Percentiles rank a stretch among this genome's conserved stretches.
phyloP scores from a whole-genome alignment of 1,284 basidiomycete genomes.

The Trichosporon sp. region DNA sequence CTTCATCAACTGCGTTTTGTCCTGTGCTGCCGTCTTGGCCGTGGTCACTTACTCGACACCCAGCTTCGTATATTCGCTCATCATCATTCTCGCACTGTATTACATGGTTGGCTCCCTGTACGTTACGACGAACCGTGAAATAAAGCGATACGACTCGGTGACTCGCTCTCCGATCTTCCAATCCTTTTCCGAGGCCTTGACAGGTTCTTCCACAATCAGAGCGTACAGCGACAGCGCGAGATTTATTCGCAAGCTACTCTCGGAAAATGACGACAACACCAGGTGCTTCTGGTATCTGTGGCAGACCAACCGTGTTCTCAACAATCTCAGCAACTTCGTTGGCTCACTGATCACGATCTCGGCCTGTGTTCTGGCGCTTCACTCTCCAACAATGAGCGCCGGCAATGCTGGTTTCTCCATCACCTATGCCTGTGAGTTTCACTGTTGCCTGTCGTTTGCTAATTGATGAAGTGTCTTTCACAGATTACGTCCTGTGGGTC shows the following conservation, averaged over 20 bases:
- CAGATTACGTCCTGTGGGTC: constrained; percentile 50
- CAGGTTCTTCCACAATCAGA: constrained; percentile 52
- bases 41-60: constrained; percentile 44
- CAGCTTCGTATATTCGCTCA: constrained; percentile 46
- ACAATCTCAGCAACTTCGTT: constrained; percentile 49
- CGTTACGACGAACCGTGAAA: constrained; percentile 51
- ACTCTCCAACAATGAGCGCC: constrained; percentile 42
- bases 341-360: constrained; percentile 50
- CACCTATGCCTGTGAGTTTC: constrained; percentile 37
- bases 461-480: constrained; percentile 43
- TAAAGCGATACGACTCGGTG: constrained; percentile 54
- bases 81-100: constrained; percentile 49
- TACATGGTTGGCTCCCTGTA: constrained; percentile 49
- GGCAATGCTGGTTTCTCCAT: constrained; percentile 43
- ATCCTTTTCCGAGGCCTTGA: constrained; percentile 50
- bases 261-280: constrained; percentile 50
- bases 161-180: constrained; percentile 56
- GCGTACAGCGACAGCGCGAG: constrained; percentile 52
- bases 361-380: constrained; percentile 49
- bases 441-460: neutral
- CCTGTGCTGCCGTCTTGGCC: constrained; percentile 36
- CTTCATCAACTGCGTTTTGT: constrained; percentile 39
- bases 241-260: constrained; percentile 49
- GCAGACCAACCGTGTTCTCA: constrained; percentile 50
- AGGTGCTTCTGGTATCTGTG: constrained; percentile 47